A percentile compares a stretch with the other conserved stretches of the same genome.
Evolutionary conservation across 805 yeast species (phyloP).

Genomic region (Kodamaea kaohsiungensis): DNA sequence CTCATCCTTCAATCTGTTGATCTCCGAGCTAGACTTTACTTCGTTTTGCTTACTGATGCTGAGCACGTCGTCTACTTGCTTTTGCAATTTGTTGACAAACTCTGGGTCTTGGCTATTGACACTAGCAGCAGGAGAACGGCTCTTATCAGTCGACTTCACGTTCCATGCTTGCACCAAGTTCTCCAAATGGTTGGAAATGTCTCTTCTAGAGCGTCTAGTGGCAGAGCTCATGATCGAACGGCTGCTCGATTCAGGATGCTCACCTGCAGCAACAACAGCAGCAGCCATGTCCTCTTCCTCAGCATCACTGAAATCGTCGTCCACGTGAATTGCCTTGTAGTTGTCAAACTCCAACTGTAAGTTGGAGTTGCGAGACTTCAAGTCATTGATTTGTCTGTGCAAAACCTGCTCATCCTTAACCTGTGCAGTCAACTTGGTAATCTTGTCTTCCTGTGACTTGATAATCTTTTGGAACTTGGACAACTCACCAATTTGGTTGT

Average conservation of each 20-base stretch:
- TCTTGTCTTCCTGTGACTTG: slow-evolving; percentile 50
- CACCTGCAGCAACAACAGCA: slow-evolving; percentile 8
- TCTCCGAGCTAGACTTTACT: slow-evolving; percentile 17
- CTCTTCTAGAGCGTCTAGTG: slow-evolving; percentile 26
- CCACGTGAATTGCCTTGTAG: slow-evolving; percentile 36
- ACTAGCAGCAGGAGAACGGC: slow-evolving; percentile 4
- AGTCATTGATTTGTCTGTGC: slow-evolving; percentile 47
- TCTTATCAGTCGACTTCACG: slow-evolving; percentile 14
- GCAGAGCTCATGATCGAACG: slow-evolving; percentile 25
- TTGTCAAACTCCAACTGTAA: slow-evolving; percentile 46
- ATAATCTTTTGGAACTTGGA: slow-evolving; percentile 55
- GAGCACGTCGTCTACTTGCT: slow-evolving; percentile 58
- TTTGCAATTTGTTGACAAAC: slow-evolving; percentile 46
- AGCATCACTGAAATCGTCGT: slow-evolving; percentile 30
- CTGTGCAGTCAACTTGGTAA: slow-evolving; percentile 41
- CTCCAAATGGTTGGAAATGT: slow-evolving; percentile 37
- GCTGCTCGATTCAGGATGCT: slow-evolving; percentile 14
- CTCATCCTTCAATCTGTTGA: slow-evolving; percentile 37
- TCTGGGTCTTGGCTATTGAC: slow-evolving; percentile 10
- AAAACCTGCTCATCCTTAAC: slow-evolving; percentile 46
- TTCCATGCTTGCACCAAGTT: slow-evolving; percentile 37
- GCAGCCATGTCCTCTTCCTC: slow-evolving; percentile 23
- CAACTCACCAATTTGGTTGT: slow-evolving; percentile 53
- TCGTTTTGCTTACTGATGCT: slow-evolving; percentile 43
- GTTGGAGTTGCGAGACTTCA: slow-evolving; percentile 47